Base-by-base conservation (phyloP, 352 stramenopile genomes). In the Phytophthora melonis region DNA sequence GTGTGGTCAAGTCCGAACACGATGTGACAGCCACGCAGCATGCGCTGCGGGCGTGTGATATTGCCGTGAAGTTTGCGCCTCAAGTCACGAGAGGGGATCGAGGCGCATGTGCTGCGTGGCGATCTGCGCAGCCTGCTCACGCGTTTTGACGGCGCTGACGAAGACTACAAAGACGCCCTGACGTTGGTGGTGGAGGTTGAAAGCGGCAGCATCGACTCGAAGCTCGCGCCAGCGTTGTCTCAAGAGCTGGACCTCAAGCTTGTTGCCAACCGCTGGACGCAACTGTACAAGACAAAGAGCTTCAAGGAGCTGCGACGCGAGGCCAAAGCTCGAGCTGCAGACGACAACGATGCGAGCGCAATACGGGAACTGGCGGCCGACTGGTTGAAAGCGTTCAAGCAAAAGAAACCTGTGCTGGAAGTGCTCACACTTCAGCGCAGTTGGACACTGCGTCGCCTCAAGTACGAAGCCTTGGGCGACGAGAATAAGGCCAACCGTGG, bases 61-160 rank as follows among this genome's bases (percentile, higher is more conserved):
- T 82, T 14, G 81, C 81, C 23, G 78, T 87, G 2, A 83, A 70
- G 18, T 66, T 83, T 50, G 71, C 82, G 13, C 56, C 73, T 53
- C 4, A 53, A 58, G 16, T 80, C 80, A 11, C 39, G 64, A 5
- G 62, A 82, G 11, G 70, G 58, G 18, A 58, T 84, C 50, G 73
- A 86, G 59, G 81, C 83, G 16, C 78, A 72, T 23, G 79, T 89
- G 3, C 77, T 90, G 27, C 82, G 83, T 49, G 84, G 81, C 0
- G 84, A 92, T 34, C 47, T 92, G 14, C 75, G 63, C n/a, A 92
- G 84, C 68, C 63, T 92, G 14, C 65, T 87, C 5, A 79, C 66
- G 5, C 63, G 57, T 1, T 89, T 88, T 59, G 69, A 77, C 10
- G 54, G 62, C 14, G 86, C 86, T 1, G 76, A 81, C 3, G 59